phyloP scores from a whole-genome alignment of 352 stramenopile species.

The Pythium dissimile region DNA sequence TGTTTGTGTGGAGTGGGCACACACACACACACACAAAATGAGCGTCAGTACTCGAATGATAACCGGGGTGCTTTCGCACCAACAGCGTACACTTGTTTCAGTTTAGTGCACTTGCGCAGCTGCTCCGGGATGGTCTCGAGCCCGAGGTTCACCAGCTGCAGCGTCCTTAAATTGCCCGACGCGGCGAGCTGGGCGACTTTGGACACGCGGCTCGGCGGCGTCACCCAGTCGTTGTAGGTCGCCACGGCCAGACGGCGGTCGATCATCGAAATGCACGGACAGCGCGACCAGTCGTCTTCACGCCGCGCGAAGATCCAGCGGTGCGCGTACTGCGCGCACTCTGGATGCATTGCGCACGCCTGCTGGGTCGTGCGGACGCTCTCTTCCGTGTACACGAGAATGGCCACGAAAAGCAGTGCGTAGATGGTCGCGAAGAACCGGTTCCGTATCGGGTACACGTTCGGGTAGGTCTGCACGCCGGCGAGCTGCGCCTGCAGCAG shows the following conservation, averaged over 20 bases:
- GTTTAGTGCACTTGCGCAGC: conserved; percentile 22
- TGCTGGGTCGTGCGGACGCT: background rate
- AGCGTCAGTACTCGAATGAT: background rate
- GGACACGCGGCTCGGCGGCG: conserved; percentile 12
- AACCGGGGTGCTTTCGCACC: background rate
- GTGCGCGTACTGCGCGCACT: conserved; percentile 9
- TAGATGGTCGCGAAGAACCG: background rate
- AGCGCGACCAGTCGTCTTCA: conserved; percentile 14
- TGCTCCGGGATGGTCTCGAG: conserved; percentile 19
- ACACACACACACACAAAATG: too few species aligned
- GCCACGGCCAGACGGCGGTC: conserved; percentile 17
- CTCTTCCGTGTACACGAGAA: background rate
- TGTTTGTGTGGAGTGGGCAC: too few species aligned
- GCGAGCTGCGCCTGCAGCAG: background rate
- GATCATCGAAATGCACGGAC: conserved; percentile 32
- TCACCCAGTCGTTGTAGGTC: conserved; percentile 23
- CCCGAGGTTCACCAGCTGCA: conserved; percentile 33
- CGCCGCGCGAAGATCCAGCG: background rate
- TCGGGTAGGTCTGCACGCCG: background rate
- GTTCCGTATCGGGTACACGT: background rate
- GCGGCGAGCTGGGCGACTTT: conserved; percentile 26
- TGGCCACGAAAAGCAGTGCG: background rate
- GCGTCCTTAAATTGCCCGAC: conserved; percentile 26
- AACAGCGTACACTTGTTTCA: conserved; percentile 36
- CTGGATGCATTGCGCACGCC: conserved; percentile 2